Conservation (phyloP, 805 yeast genomes). For the Yarrowia divulgata region DNA sequence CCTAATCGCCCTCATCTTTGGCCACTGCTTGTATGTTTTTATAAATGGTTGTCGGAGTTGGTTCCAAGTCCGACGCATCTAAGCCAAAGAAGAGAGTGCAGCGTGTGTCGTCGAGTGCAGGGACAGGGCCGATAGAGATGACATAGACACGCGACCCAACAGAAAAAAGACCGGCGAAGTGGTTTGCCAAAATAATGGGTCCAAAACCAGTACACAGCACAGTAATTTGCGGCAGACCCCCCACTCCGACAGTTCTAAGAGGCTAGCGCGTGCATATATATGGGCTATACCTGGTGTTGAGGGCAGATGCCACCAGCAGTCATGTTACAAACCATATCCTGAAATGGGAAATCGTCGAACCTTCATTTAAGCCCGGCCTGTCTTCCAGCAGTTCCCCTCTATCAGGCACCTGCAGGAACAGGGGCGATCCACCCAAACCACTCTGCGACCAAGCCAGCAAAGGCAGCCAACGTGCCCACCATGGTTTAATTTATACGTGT, state of each 20-base stretch:
- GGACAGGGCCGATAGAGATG: constrained; percentile 17
- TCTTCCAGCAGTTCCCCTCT: constrained; percentile 17
- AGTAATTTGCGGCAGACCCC: background rate
- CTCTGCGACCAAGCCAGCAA: background rate
- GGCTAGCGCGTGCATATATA: constrained; percentile 2
- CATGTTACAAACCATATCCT: constrained; percentile 17
- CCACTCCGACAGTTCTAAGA: background rate
- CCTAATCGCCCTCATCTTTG: background rate
- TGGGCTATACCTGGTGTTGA: background rate
- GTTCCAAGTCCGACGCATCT: constrained; percentile 23
- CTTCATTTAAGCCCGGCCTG: background rate
- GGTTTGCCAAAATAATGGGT: background rate
- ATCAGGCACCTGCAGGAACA: constrained; percentile 36
- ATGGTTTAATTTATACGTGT: background rate
- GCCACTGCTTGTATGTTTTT: background rate
- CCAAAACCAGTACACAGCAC: background rate
- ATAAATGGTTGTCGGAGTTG: constrained; percentile 16
- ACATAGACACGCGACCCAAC: background rate
- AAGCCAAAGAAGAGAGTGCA: constrained; percentile 24
- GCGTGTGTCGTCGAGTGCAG: constrained; percentile 1
- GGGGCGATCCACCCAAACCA: constrained; percentile 3
- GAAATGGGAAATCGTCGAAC: constrained; percentile 14
- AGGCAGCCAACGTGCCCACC: background rate
- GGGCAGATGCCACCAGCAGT: background rate
- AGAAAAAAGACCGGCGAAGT: background rate